These are phyloP conservation scores for Solanum infundibuliforme DNA, from an alignment of 257 asterid species.

Conservation along the genomic window DNA sequence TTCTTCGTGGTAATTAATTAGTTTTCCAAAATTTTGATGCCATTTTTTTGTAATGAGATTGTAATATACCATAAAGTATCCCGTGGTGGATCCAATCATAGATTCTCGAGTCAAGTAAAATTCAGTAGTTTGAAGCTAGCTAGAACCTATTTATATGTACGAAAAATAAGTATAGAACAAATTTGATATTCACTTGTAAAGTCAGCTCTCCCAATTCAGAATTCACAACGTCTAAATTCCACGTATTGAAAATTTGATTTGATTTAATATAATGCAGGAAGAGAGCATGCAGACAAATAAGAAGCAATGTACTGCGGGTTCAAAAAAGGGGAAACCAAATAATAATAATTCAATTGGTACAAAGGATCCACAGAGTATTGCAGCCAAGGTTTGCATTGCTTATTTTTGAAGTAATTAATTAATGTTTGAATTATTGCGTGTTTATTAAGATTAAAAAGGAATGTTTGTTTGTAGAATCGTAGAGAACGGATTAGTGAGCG, in stretches of 20 bases:
- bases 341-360: slow-evolving; percentile 13
- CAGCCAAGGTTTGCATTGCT: slow-evolving; percentile 61
- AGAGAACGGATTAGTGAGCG: slow-evolving; percentile 73
- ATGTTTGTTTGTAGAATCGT: slow-evolving; percentile 12
- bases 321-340: slow-evolving; percentile 42
- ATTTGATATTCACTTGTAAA: background rate
- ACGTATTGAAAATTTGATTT: background rate
- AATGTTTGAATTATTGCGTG: background rate
- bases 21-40: background rate
- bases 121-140: no score
- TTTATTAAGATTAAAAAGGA: background rate
- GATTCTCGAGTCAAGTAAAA: background rate
- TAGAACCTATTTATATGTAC: background rate
- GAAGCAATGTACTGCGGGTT: slow-evolving; percentile 45
- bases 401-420: background rate
- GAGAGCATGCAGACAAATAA: slow-evolving; percentile 44
- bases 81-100: background rate
- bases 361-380: slow-evolving; percentile 82
- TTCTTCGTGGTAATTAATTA: background rate
- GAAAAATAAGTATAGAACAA: background rate
- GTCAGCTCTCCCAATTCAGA: background rate
- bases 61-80: background rate
- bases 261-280: slow-evolving; percentile 21
- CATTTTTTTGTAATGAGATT: background rate
- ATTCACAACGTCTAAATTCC: background rate